Evolutionary conservation across 768 basidiomycete genomes (phyloP).

Genomic region (Agaricus blazei): DNA sequence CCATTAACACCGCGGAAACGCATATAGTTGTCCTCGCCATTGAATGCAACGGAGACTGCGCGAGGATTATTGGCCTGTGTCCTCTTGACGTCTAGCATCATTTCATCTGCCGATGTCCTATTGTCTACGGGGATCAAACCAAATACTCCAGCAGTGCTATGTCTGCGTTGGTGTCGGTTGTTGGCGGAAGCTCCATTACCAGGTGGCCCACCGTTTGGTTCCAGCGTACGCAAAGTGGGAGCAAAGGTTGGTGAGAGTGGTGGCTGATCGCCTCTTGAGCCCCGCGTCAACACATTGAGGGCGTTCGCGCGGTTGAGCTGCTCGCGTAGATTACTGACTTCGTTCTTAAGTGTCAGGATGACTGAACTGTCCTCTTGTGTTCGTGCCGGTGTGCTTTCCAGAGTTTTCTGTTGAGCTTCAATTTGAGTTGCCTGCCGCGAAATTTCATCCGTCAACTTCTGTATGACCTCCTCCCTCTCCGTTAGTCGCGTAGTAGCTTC

Average conservation of each 20-base stretch:
- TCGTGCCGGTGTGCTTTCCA: conserved; percentile 59
- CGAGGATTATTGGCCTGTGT: conserved; percentile 70
- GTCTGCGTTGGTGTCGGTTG: conserved; percentile 69
- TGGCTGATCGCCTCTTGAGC: conserved; percentile 62
- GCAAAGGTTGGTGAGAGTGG: conserved; percentile 85
- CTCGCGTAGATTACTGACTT: conserved; percentile 89
- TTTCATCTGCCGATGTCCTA: conserved; percentile 73
- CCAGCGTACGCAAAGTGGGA: conserved; percentile 60
- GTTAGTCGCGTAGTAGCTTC: conserved; percentile 66
- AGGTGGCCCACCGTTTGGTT: conserved; percentile 38
- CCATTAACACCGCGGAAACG: conserved; percentile 58
- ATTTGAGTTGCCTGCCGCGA: conserved; percentile 67
- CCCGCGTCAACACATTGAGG: conserved; percentile 78
- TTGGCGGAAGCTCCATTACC: conserved; percentile 22
- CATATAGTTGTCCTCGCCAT: conserved; percentile 71
- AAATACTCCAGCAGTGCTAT: conserved; percentile 83
- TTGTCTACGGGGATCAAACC: conserved; percentile 52
- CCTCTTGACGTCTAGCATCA: conserved; percentile 69
- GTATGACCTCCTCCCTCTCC: conserved; percentile 84
- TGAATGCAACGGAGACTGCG: conserved; percentile 85
- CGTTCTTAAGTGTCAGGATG: conserved; percentile 84
- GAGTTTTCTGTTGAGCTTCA: conserved; percentile 67
- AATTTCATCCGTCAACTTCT: conserved; percentile 76
- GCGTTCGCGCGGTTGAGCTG: conserved; percentile 96
- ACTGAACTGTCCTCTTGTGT: conserved; percentile 82